Evolutionary conservation across 306 rosid genomes (phyloP), one percentile per base, ranked within the genome.

Genomic region (Ceratonia siliqua): DNA sequence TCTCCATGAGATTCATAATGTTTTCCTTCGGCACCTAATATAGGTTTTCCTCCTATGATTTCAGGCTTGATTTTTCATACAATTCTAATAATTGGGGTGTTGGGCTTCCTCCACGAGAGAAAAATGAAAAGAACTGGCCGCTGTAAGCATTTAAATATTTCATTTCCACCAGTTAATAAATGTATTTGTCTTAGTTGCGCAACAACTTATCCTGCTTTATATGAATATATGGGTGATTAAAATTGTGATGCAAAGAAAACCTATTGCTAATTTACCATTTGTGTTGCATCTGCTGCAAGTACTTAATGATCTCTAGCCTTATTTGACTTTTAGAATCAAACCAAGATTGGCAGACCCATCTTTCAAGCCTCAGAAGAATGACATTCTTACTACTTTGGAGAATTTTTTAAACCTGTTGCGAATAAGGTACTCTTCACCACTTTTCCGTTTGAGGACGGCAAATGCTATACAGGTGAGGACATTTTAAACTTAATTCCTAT

Each of bases 381-480:
- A 85, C 80, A 89, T 92, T 67, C 85, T 79, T 28, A 82, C 92
- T 68, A 63, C 96, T 41, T 14, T 87, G 76, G 93, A 94, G 17
- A 85, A 83, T 78, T 90, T 92, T 73, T 80, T 85, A 72, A 86
- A 77, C 81, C 68, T 94, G 72, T 76, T 94, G 78, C 83, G 81
- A 13, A 90, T 90, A 75, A 86, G 99, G 83, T 94, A 94, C 86
- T 90, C 98, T 73, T 94, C 99, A 46, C 97, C 96, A 17, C 99
- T 92, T 68, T 87, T 94, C 86, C 89, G 96, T 72, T 64, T 94
- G 90, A 85, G 69, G 89, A 92, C 97, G 11, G 90, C 86, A 70
- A 83, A 87, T 82, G 89, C 82, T 79, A 86, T 92, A 70, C 96
- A 89, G 97, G 99, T 92, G 82, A 87, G 83, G 71, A 62, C 77